These are phyloP conservation scores for Stylonectria norvegica DNA, from an alignment of 2,329 filamentous ascomycete species.

Conservation along the genomic window DNA sequence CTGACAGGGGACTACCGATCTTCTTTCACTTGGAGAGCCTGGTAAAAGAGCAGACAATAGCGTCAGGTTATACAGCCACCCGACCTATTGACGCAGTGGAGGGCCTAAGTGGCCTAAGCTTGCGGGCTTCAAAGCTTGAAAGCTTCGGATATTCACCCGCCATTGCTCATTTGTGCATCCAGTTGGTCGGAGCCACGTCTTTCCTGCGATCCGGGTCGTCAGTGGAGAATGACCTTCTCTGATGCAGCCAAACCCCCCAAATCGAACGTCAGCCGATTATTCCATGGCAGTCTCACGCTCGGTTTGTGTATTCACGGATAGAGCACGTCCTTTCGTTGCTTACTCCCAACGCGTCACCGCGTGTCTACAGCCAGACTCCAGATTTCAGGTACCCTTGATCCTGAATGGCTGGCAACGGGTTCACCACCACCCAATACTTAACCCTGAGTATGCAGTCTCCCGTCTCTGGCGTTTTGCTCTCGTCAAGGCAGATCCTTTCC, in stretches of 20 bases:
- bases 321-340: slow-evolving; percentile 7
- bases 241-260: slow-evolving; percentile 11
- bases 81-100: slow-evolving; percentile 16
- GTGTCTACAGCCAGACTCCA: slow-evolving; percentile 15
- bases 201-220: slow-evolving; percentile 13
- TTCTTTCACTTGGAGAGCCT: slow-evolving; percentile 16
- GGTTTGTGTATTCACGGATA: slow-evolving; percentile 5
- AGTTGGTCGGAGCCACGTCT: slow-evolving; percentile 19
- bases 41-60: slow-evolving; percentile 15
- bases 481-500: slow-evolving; percentile 30
- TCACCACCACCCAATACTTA: slow-evolving; percentile 17
- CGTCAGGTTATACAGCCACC: slow-evolving; percentile 20
- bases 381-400: slow-evolving; percentile 17
- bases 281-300: slow-evolving; percentile 13
- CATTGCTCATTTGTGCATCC: slow-evolving; percentile 7
- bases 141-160: slow-evolving; percentile 7
- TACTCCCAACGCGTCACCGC: slow-evolving; percentile 4
- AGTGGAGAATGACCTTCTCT: slow-evolving; percentile 8
- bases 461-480: slow-evolving; percentile 24
- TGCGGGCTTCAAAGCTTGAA: slow-evolving; percentile 20
- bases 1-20: slow-evolving; percentile 21
- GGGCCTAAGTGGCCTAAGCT: slow-evolving; percentile 19
- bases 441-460: slow-evolving; percentile 26
- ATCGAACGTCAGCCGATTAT: slow-evolving; percentile 7
- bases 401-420: slow-evolving; percentile 17